Base-by-base conservation (phyloP, 1,139 yeast genomes). In the Protomyces lactucae-debilis region DNA sequence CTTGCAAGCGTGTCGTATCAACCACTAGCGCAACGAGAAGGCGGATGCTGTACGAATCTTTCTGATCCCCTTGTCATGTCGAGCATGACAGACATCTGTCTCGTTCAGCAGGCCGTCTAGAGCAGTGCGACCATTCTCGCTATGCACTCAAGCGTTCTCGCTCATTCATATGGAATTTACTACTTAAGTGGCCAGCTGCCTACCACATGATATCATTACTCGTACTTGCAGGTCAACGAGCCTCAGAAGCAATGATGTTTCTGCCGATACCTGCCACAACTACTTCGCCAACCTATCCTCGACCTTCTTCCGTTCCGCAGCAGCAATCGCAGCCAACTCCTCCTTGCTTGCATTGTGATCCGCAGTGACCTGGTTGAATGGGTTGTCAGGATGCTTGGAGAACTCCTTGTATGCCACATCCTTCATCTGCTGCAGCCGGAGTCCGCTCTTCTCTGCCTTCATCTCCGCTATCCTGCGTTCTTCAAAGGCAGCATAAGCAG, bases 341-440 rank as follows among this genome's bases (percentile, higher is more conserved):
- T 60, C 64, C 18, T 56, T 37, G 5, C 56, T 64, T 14, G 64
- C 61, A 37, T 88, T 86, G 76, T 79, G 87, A 55, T 76, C 73
- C 48, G 86, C 79, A 69, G 82, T 85, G 46, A 88, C 85, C 75
- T 86, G 92, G 77, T 89, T 89, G 85, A 88, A 86, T 56, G 96
- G 96, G 75, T 88, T 88, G 72, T 87, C 91, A 12, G 85, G 84
- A 60, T 87, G 81, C 77, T 87, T 88, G 74, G 87, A 87, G 80
- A 88, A 88, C 77, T 89, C 96, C 78, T 88, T 88, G 76, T 81
- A 84, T 48, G 86, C 76, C 69, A 87, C 75, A 71, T 88, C 86
- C 77, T 88, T 88, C 73, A 86, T 78, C 74, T 88, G 96, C 73
- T 87, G 88, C 70, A 85, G 79, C 71, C 96, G 82, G 71, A 88